phyloP scores from a whole-genome alignment of 2,329 filamentous ascomycete species.

The Xylaria sp. region DNA sequence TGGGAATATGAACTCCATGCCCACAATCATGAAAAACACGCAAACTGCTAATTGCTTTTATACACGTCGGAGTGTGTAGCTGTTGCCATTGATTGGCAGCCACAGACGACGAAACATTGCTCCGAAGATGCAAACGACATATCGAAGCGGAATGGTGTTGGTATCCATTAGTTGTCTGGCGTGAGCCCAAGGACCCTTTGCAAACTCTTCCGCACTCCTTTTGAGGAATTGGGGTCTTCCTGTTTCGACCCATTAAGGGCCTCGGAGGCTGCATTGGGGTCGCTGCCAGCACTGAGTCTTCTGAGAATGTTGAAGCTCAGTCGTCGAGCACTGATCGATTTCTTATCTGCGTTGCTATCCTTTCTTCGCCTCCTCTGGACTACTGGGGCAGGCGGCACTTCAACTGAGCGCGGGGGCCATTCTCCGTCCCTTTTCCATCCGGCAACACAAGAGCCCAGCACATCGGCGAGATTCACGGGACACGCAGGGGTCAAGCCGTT shows the following conservation, averaged over 20 bases:
- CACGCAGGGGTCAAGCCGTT: slow-evolving; percentile 76
- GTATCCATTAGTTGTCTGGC: slow-evolving; percentile 22
- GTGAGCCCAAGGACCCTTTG: slow-evolving; percentile 34
- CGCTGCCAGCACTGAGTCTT: slow-evolving; percentile 27
- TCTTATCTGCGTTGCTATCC: slow-evolving; percentile 28
- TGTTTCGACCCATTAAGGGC: slow-evolving; percentile 19
- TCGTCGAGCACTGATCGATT: slow-evolving; percentile 34
- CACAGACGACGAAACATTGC: not conserved
- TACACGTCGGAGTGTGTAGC: slow-evolving; percentile 4
- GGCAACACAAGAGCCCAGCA: slow-evolving; percentile 73
- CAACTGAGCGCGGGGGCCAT: slow-evolving; percentile 68
- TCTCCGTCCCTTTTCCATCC: slow-evolving; percentile 93
- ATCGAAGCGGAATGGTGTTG: not conserved
- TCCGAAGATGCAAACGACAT: slow-evolving; percentile 1
- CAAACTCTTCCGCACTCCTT: slow-evolving; percentile 33
- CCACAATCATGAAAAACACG: slow-evolving; percentile 3
- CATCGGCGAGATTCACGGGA: slow-evolving; percentile 79
- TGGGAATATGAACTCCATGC: slow-evolving; percentile 6
- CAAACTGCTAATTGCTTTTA: not conserved
- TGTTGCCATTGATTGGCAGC: slow-evolving; percentile 7
- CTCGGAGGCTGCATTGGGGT: slow-evolving; percentile 12
- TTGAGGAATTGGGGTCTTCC: slow-evolving; percentile 18
- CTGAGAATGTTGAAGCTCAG: slow-evolving; percentile 46
- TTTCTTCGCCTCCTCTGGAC: slow-evolving; percentile 39
- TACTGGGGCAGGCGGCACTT: slow-evolving; percentile 36